Evolutionary conservation across 257 asterid genomes (phyloP).

Genomic region (Nicotiana tabacum): DNA sequence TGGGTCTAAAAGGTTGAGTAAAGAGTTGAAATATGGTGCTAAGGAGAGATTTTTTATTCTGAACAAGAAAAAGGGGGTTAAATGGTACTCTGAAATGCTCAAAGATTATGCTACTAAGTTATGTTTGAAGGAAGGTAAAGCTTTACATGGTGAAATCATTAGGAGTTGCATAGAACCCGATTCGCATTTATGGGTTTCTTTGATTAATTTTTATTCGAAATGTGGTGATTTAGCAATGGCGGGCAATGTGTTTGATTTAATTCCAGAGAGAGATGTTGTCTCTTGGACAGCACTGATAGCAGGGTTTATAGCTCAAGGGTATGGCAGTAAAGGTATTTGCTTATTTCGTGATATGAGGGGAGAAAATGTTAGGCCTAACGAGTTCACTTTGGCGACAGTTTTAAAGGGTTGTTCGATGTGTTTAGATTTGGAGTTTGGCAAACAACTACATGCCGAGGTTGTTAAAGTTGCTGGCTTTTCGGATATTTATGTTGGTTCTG

Average conservation of each 20-base stretch:
- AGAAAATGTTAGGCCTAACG: slow-evolving; percentile 60
- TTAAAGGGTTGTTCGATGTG: slow-evolving; percentile 69
- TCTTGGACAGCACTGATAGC: slow-evolving; percentile 77
- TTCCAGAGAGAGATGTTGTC: slow-evolving; percentile 59
- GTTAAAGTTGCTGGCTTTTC: slow-evolving; percentile 54
- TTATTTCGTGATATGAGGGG: slow-evolving; percentile 63
- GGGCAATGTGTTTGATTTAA: slow-evolving; percentile 39
- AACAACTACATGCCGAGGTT: slow-evolving; percentile 66
- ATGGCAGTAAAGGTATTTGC: slow-evolving; percentile 41
- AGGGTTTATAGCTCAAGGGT: slow-evolving; percentile 74
- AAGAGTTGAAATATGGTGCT: slow-evolving; percentile 17
- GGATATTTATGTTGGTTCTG: slow-evolving; percentile 70
- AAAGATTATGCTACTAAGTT: slow-evolving; percentile 40
- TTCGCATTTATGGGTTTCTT: slow-evolving; percentile 59
- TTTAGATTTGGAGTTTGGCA: slow-evolving; percentile 55
- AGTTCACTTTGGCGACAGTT: slow-evolving; percentile 67
- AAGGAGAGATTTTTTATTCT: slow-evolving; percentile 16
- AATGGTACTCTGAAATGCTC: slow-evolving; percentile 55
- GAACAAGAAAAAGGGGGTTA: slow-evolving; percentile 22
- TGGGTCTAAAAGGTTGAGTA: slow-evolving; percentile 8
- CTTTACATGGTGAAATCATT: slow-evolving; percentile 51
- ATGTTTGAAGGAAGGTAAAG: slow-evolving; percentile 51
- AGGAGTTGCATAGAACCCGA: slow-evolving; percentile 53
- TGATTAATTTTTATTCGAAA: slow-evolving; percentile 69
- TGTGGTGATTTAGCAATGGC: slow-evolving; percentile 48